Evolutionary conservation across 169 alveolate species (phyloP), one percentile per base, ranked within the genome.

Genomic region (Besnoitia besnoiti): DNA sequence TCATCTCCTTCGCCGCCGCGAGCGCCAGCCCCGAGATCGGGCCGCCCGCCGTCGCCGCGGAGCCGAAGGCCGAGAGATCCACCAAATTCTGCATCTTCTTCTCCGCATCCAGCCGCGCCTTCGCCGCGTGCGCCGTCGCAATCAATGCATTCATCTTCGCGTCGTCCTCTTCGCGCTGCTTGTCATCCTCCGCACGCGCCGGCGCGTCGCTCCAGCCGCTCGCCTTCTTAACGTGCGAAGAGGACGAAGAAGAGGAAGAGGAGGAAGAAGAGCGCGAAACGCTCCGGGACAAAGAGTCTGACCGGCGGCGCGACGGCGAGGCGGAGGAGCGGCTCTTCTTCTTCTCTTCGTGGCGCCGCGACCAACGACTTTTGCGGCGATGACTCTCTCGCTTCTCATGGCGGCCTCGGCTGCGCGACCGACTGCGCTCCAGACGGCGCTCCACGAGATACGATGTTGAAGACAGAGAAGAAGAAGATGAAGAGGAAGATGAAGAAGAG

Each of bases 241-340:
- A 49, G 59, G 59, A 49, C 59, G 33, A n/a, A 0, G 67, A 55
- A 55, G 7, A 16, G 33, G 33, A n/a, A 3, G 67, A 16, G 24
- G 67, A 16, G n/a, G 30, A 8, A 55, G n/a, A n/a, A n/a, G n/a
- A n/a, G n/a, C n/a, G n/a, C n/a, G n/a, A n/a, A n/a, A n/a, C n/a
- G n/a, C n/a, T n/a, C n/a, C n/a, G n/a, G n/a, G n/a, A n/a, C n/a
- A n/a, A n/a, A n/a, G n/a, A n/a, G n/a, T n/a, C n/a, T n/a, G n/a
- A n/a, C n/a, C n/a, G n/a, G n/a, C n/a, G n/a, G n/a, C 67, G 67
- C 67, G 67, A 55, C 67, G 67, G 27, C 67, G 67, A 55, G 24
- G 33, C 33, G 3, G 67, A 55, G 27, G 67, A 19, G 16, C 24
- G 24, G 7, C 16, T 49, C 59, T 49, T 49, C 67, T 55, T 55